Base-by-base conservation (phyloP, 2,329 filamentous ascomycete genomes). In the Tolypocladium ovalisporum region DNA sequence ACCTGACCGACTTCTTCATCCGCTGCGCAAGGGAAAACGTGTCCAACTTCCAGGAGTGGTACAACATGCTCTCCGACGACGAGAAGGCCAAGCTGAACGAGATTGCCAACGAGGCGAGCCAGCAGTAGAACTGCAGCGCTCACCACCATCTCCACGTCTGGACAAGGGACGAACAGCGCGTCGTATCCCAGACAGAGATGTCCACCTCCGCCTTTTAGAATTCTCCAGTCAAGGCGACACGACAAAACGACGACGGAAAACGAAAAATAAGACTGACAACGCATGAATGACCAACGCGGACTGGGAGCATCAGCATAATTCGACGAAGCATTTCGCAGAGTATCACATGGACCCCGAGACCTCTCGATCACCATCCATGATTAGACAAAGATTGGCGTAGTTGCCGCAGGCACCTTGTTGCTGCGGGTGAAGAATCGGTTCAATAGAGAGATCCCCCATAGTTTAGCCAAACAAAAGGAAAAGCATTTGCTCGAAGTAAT, bases 1-100 rank as follows among this genome's bases (percentile, higher is more conserved):
- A 90, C 70, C 76, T 97, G 52, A 80, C 84, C 1, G 84, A 92
- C 17, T 97, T 96, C 75, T 97, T 97, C 74, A 70, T 86, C 54
- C 68, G 71, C 15, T 80, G 79, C 12, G 80, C 77, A 13, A 75
- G 73, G n/a, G 81, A 84, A 58, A 80, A 84, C 62, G 71, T 79
- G 51, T 78, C 78, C 55, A 76, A 75, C 57, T 85, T 84, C 70
- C 75, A 78, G 64, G 71, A 78, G 19, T 84, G 81, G 80, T 84
- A 81, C 65, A 74, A 70, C 57, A 72, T 79, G 70, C 68, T 85
- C 49, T 77, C 72, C n/a, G 76, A 78, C 5, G 77, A 80, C 27
- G 82, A 85, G 68, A 79, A 82, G 69, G 65, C 65, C 9, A 85
- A 83, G 69, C 71, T 85, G 10, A 78, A 80, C 58, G 76, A 81